phyloP scores from a whole-genome alignment of 371 early-diverging fungal species.

The Saksenaea oblongispora region DNA sequence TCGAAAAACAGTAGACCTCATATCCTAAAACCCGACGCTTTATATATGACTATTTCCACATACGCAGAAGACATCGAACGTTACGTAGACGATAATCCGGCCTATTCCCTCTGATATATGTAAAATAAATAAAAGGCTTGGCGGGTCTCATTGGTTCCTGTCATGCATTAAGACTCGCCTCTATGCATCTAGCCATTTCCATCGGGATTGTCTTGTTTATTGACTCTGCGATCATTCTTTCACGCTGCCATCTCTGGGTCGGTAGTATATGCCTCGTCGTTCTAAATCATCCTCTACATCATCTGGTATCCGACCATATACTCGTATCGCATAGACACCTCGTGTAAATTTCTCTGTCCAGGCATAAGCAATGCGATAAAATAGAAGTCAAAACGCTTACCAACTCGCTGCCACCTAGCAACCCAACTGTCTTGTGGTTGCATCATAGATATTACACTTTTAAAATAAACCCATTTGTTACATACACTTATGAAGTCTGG shows the following conservation, averaged over 20 bases:
- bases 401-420: slow-evolving; percentile 83
- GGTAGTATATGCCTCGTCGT: slow-evolving; percentile 78
- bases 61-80: too few relatives aligned
- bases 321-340: slow-evolving; percentile 92
- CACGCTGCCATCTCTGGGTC: slow-evolving; percentile 83
- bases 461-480: neutral
- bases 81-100: too few relatives aligned
- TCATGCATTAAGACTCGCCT: neutral
- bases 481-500: neutral
- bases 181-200: neutral
- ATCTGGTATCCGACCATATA: slow-evolving; percentile 88
- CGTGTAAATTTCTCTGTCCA: slow-evolving; percentile 72
- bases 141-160: neutral
- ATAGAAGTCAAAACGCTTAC: slow-evolving; percentile 30
- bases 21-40: too few relatives aligned
- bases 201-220: neutral
- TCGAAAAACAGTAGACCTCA: too few relatives aligned
- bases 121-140: neutral
- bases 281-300: slow-evolving; percentile 82
- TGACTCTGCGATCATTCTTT: slow-evolving; percentile 52
- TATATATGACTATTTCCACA: too few relatives aligned
- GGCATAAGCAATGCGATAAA: neutral
- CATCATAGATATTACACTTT: slow-evolving; percentile 77
- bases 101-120: too few relatives aligned
- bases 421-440: slow-evolving; percentile 87